Conservation (phyloP, 2,329 filamentous ascomycete genomes). For the Aspergillus neotritici region DNA sequence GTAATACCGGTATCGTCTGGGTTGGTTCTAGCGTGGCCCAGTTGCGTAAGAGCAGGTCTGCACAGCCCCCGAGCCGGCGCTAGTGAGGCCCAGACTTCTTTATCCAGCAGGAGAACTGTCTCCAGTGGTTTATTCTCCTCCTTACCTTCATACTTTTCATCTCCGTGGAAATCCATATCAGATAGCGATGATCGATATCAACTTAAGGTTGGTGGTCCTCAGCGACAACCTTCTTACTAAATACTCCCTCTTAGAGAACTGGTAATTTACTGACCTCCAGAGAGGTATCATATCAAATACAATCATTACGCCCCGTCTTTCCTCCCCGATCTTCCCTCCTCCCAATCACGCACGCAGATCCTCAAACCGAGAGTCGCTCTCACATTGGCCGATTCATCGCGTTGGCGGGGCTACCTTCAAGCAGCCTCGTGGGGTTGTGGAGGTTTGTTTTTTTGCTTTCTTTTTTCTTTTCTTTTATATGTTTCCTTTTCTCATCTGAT, state of each 20-base stretch:
- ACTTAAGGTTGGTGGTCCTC: no score
- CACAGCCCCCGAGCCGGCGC: conserved; percentile 23
- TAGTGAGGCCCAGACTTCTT: conserved; percentile 16
- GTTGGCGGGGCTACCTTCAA: conserved; percentile 14
- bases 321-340: conserved; percentile 14
- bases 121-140: no score
- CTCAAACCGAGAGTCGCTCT: conserved; percentile 1
- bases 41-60: conserved; percentile 24
- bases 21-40: conserved; percentile 10
- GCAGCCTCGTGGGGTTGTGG: conserved; percentile 22
- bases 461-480: no score
- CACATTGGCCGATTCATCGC: conserved; percentile 6
- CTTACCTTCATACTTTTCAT: no score
- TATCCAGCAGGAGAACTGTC: not conserved
- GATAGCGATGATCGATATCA: no score
- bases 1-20: no score
- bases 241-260: not conserved
- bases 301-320: not conserved
- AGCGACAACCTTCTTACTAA: no score
- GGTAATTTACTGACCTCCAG: no score
- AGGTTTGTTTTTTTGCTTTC: not conserved
- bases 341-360: conserved; percentile 9
- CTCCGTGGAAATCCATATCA: no score
- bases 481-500: no score
- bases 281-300: no score